A percentile compares a stretch with the other conserved stretches of the same genome.
phyloP scores from a whole-genome alignment of 1,284 basidiomycete genomes.

The Ustilago esculenta region DNA sequence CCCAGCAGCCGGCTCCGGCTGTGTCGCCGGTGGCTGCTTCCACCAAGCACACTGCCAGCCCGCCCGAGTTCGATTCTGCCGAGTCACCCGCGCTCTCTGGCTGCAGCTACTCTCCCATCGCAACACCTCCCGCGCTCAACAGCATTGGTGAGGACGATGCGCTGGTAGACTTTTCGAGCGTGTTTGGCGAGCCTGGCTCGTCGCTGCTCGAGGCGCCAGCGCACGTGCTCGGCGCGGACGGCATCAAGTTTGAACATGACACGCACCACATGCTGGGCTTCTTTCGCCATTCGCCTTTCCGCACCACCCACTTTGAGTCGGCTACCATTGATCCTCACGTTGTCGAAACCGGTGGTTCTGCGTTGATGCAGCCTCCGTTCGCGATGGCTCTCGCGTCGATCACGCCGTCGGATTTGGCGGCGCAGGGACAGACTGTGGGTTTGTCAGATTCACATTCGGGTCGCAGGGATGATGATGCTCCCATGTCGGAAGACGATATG shows the following conservation, averaged over 20 bases:
- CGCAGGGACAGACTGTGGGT: slow-evolving; percentile 10
- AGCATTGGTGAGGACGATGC: slow-evolving; percentile 25
- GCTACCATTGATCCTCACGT: slow-evolving; percentile 49
- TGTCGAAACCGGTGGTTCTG: slow-evolving; percentile 20
- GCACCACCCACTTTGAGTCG: slow-evolving; percentile 28
- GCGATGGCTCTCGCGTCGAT: slow-evolving; percentile 19
- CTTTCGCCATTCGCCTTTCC: slow-evolving; percentile 44
- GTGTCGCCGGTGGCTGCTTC: not conserved
- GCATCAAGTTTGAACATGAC: slow-evolving; percentile 35
- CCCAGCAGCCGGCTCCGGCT: no score
- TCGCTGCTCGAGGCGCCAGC: slow-evolving; percentile 8
- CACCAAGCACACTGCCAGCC: slow-evolving; percentile 10
- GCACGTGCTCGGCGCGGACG: not conserved
- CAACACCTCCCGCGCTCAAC: slow-evolving; percentile 29
- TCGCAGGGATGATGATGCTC: slow-evolving; percentile 16
- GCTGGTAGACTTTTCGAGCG: slow-evolving; percentile 26
- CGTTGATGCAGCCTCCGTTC: slow-evolving; percentile 1
- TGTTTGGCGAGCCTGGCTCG: slow-evolving; percentile 31
- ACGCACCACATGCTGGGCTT: slow-evolving; percentile 32
- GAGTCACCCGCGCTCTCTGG: slow-evolving; percentile 40
- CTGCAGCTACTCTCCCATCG: slow-evolving; percentile 33
- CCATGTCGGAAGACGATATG: slow-evolving; percentile 48
- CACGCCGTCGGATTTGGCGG: slow-evolving; percentile 9
- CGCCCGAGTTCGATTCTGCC: slow-evolving; percentile 34
- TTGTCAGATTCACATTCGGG: not conserved